Evolutionary conservation across 345 rosid genomes (phyloP).

Genomic region (Citrus sinensis): DVS_A1.0 CM039166.1:25851001-25851500

Average conservation of each 20-base stretch:
- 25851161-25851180: slow-evolving; percentile 15
- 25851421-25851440: neutral
- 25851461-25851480: neutral
- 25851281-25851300: slow-evolving; percentile 19
- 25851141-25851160: slow-evolving; percentile 37
- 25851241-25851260: slow-evolving; percentile 15
- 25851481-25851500: slow-evolving; percentile 4
- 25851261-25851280: slow-evolving; percentile 16
- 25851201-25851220: slow-evolving; percentile 38
- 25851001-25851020: slow-evolving; percentile 56
- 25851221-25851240: slow-evolving; percentile 70
- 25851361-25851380: slow-evolving; percentile 20
- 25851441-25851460: slow-evolving; percentile 12
- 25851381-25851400: neutral
- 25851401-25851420: slow-evolving; percentile 16
- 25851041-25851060: slow-evolving; percentile 12
- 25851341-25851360: slow-evolving; percentile 16
- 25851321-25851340: slow-evolving; percentile 8
- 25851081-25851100: slow-evolving; percentile 9
- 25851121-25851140: slow-evolving; percentile 62
- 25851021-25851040: slow-evolving; percentile 62
- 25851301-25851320: slow-evolving; percentile 18
- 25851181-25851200: slow-evolving; percentile 8
- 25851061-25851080: slow-evolving; percentile 6
- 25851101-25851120: slow-evolving; percentile 18